These are phyloP conservation scores for Trypethelium eluteriae DNA, from an alignment of 495 filamentous ascomycete genomes.

Conservation along the genomic window DNA sequence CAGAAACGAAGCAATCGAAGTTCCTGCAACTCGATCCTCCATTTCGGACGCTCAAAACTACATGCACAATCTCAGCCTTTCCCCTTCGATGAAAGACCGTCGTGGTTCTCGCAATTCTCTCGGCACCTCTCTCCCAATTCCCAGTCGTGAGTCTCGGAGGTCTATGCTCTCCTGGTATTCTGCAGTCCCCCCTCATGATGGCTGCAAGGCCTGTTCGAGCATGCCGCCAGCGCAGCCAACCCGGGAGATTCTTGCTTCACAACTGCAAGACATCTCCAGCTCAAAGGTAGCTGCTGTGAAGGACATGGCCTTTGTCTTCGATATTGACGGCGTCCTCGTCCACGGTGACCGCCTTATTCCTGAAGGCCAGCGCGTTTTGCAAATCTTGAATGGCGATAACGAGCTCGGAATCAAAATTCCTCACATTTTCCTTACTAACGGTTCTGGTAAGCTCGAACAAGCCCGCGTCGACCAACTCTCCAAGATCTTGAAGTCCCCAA, in stretches of 20 bases:
- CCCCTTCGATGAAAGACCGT: conserved; percentile 59
- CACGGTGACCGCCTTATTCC: conserved; percentile 58
- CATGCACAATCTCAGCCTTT: conserved; percentile 65
- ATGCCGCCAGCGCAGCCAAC: conserved; percentile 48
- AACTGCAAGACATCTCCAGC: conserved; percentile 62
- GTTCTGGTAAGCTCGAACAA: conserved; percentile 55
- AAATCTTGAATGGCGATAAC: conserved; percentile 60
- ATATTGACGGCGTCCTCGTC: conserved; percentile 60
- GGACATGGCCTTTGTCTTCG: conserved; percentile 62
- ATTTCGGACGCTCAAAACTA: conserved; percentile 60
- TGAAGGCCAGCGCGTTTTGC: conserved; percentile 49
- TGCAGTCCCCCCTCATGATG: conserved; percentile 32
- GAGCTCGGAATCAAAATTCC: conserved; percentile 63
- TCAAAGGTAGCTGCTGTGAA: conserved; percentile 59
- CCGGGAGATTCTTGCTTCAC: conserved; percentile 62
- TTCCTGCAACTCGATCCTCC: conserved; percentile 62
- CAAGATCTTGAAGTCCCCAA: conserved; percentile 49
- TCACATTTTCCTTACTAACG: conserved; percentile 63
- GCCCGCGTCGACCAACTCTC: conserved; percentile 52
- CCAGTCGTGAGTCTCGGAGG: conserved; percentile 54
- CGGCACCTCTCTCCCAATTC: conserved; percentile 68
- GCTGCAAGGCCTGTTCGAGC: conserved; percentile 36
- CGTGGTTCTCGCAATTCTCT: conserved; percentile 73
- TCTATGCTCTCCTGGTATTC: conserved; percentile 52
- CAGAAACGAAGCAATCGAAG: conserved; percentile 51